Conservation (phyloP, 2,329 filamentous ascomycete species). For the Fusarium verrucosum region DNA sequence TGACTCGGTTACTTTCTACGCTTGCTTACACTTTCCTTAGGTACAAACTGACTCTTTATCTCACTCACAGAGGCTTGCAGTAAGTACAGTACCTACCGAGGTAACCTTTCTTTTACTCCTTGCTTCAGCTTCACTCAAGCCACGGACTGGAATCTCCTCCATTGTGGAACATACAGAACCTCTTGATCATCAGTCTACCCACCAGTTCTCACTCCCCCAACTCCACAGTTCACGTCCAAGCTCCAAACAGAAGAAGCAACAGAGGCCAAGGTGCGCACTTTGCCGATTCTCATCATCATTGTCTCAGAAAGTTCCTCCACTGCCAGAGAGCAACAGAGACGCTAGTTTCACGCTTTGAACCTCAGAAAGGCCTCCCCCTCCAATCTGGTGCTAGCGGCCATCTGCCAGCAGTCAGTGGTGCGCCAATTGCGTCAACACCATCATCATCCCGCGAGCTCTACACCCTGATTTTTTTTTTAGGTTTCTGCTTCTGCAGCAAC, state of each 20-base stretch:
- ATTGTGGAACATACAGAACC: slow-evolving; percentile 2
- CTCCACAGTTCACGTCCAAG: slow-evolving; percentile 20
- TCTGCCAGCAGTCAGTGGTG: slow-evolving; percentile 32
- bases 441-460: slow-evolving; percentile 35
- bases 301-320: slow-evolving; percentile 33
- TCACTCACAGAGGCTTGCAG: background rate
- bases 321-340: slow-evolving; percentile 11
- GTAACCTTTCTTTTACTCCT: background rate
- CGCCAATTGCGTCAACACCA: slow-evolving; percentile 47
- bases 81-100: too few relatives aligned
- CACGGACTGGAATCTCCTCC: background rate
- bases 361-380: slow-evolving; percentile 28
- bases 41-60: background rate
- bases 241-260: slow-evolving; percentile 7
- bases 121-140: background rate
- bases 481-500: slow-evolving; percentile 18
- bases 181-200: slow-evolving; percentile 30
- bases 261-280: slow-evolving; percentile 19
- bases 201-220: slow-evolving; percentile 21
- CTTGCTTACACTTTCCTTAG: slow-evolving; percentile 6
- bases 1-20: slow-evolving; percentile 3
- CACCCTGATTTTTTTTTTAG: slow-evolving; percentile 34
- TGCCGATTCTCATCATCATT: slow-evolving; percentile 34
- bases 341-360: slow-evolving; percentile 31
- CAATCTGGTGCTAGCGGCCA: slow-evolving; percentile 26